A percentile compares a stretch with the other conserved stretches of the same genome.
Evolutionary conservation across 192 early-diverging fungal species (phyloP).

Genomic region (Entophlyctis helioformis): DNA sequence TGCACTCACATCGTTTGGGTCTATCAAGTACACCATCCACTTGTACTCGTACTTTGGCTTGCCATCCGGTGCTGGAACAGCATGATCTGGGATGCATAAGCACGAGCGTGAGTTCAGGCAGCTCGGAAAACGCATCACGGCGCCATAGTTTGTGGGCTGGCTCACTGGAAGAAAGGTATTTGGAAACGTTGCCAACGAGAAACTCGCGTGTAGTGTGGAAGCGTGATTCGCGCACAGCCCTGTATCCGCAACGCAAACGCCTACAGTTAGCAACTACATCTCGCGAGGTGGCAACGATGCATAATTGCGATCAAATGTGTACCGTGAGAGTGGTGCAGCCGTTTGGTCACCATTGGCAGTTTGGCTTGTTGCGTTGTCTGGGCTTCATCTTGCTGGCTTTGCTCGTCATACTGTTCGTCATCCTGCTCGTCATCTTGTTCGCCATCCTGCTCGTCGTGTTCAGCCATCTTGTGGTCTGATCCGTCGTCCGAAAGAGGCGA

Average conservation of each 20-base stretch:
- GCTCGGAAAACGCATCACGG: not conserved
- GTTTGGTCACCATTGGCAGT: no score
- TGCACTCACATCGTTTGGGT: constrained; percentile 24
- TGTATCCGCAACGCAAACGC: no score
- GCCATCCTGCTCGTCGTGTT: no score
- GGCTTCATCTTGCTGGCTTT: constrained; percentile 7
- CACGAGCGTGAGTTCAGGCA: constrained; percentile 19
- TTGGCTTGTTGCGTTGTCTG: no score
- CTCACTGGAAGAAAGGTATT: constrained; percentile 35
- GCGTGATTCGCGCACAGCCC: constrained; percentile 36
- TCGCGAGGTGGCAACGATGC: no score
- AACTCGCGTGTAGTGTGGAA: constrained; percentile 61
- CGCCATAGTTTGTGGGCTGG: not conserved
- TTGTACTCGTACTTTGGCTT: constrained; percentile 37
- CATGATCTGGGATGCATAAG: constrained; percentile 17
- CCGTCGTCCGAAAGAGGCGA: not conserved
- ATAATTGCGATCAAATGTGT: no score
- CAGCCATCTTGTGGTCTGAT: not conserved
- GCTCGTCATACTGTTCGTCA: not conserved
- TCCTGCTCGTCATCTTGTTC: constrained; percentile 22
- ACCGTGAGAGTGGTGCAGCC: no score
- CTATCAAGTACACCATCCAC: constrained; percentile 88
- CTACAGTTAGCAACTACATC: no score
- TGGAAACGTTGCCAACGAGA: constrained; percentile 63
- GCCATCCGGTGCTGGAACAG: constrained; percentile 4